Conservation (phyloP, 164 flowering plant species). For the Sextonia rubra region DNA sequence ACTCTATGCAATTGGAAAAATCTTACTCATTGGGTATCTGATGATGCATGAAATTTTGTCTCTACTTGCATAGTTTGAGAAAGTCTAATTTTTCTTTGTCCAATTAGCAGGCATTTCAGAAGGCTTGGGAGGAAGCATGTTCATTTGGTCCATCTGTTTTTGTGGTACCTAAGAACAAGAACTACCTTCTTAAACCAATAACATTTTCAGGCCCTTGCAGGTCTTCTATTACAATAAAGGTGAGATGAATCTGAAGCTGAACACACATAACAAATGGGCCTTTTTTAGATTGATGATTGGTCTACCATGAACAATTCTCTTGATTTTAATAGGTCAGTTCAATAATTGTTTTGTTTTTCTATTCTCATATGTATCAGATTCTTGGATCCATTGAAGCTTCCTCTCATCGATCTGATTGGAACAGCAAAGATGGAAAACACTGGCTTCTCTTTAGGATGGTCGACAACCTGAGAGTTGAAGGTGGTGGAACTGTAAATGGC, state of each 20-base stretch:
- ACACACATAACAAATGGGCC: not conserved
- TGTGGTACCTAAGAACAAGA: slow-evolving; percentile 46
- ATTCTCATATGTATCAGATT: slow-evolving; percentile 30
- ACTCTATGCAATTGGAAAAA: not conserved
- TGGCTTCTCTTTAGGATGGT: slow-evolving; percentile 42
- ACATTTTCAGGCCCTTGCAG: slow-evolving; percentile 80
- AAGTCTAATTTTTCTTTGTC: not conserved
- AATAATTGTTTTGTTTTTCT: not conserved
- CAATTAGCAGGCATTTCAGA: slow-evolving; percentile 50
- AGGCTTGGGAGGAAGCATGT: slow-evolving; percentile 75
- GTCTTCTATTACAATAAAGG: slow-evolving; percentile 47
- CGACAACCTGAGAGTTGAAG: slow-evolving; percentile 31
- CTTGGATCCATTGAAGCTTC: slow-evolving; percentile 65
- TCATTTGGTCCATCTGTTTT: slow-evolving; percentile 33
- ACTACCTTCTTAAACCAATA: slow-evolving; percentile 53
- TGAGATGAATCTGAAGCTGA: slow-evolving; percentile 13
- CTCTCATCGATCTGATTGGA: slow-evolving; percentile 37
- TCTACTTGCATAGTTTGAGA: not conserved
- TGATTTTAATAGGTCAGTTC: not conserved
- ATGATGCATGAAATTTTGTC: not conserved
- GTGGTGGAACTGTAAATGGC: slow-evolving; percentile 56
- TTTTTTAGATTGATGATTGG: not conserved
- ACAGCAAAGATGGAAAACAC: slow-evolving; percentile 31
- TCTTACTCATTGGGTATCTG: not conserved
- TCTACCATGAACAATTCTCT: not conserved